Base-by-base conservation (phyloP, 495 filamentous ascomycete species). In the Penicillium bovifimosum region DNA sequence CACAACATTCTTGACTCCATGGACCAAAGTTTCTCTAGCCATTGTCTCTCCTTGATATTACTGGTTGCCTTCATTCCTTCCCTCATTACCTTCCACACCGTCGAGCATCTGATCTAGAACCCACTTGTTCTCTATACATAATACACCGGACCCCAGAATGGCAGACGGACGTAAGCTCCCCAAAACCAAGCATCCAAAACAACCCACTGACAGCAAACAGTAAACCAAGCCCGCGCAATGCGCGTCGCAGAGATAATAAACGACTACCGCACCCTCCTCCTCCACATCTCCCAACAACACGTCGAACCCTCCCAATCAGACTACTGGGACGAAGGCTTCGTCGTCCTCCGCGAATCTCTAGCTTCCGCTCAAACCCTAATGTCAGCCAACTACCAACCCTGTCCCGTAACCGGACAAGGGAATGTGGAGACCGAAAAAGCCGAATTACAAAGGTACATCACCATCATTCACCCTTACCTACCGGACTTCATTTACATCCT, bases 181-280 rank as follows among this genome's bases (percentile, higher is more conserved):
- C 29, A 40, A 36, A 17, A 51, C 3, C 36, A 33, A 39, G 31
- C 27, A 24, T 34, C 18, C 13, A 35, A 24, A 35, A 18, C 16
- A 31, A 38, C 17, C 28, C 11, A 39, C 20, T 32, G 14, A 34
- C n/a, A 13, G 1, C 0, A 14, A 17, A 13, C 65, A 96, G 90
- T 95, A 54, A 95, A 96, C 71, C 81, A 90, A 58, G 85, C 84
- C 61, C 86, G 90, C 64, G 85, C 86, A 53, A 75, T 83, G 62
- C 84, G 91, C 65, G 81, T 96, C 63, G 83, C 86, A 64, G 87
- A 95, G 67, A 75, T 95, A 52, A 86, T 95, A 60, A 79, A 80
- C 61, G 90, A 95, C 72, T 96, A 90, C 75, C 85, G 86, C 53
- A 86, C 81, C 48, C 79, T 95, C 2, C 86, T 95, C 61, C 75